A percentile compares a stretch with the other conserved stretches of the same genome.
phyloP scores from a whole-genome alignment of 2,329 filamentous ascomycete species.

The Aspergillus awamori region DNA sequence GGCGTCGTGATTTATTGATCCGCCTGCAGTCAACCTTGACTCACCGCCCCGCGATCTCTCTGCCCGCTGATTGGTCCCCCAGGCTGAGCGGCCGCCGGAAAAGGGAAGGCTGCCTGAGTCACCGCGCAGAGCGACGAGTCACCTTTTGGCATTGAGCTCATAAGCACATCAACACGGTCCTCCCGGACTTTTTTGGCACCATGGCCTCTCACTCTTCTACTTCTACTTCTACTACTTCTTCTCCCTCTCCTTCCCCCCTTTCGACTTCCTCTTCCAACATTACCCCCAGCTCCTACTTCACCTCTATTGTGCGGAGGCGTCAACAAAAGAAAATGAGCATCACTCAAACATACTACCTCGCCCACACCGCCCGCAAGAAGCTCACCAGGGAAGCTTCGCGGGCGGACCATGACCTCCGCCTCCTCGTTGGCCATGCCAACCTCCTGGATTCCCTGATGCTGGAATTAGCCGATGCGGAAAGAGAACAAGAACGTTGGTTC shows the following conservation, averaged over 20 bases:
- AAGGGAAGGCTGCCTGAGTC: constrained; percentile 32
- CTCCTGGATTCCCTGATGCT: constrained; percentile 93
- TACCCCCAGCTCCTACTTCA: constrained; percentile 42
- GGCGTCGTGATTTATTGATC: constrained; percentile 15
- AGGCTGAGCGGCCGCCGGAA: constrained; percentile 18
- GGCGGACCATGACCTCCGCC: constrained; percentile 89
- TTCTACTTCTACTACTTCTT: constrained; percentile 20
- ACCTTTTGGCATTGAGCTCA: constrained; percentile 27
- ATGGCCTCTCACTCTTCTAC: constrained; percentile 27
- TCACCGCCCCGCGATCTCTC: constrained; percentile 31
- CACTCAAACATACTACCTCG: constrained; percentile 97
- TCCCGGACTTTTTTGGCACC: constrained; percentile 21
- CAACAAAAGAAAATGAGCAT: constrained; percentile 90
- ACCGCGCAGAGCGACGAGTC: constrained; percentile 35
- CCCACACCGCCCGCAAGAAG: constrained; percentile 95
- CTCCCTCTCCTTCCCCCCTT: constrained; percentile 21
- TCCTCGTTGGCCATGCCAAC: constrained; percentile 97
- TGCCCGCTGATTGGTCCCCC: constrained; percentile 30
- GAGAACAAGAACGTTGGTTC: constrained; percentile 96
- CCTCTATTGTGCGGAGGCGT: constrained; percentile 41
- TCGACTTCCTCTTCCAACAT: constrained; percentile 32
- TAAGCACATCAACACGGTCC: constrained; percentile 28
- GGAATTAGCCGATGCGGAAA: constrained; percentile 88
- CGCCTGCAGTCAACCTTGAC: constrained; percentile 19
- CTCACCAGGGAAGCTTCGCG: constrained; percentile 88